These are phyloP conservation scores for Sclerotinia spermophila DNA, from an alignment of 2,329 filamentous ascomycete species.

Conservation along the genomic window DNA sequence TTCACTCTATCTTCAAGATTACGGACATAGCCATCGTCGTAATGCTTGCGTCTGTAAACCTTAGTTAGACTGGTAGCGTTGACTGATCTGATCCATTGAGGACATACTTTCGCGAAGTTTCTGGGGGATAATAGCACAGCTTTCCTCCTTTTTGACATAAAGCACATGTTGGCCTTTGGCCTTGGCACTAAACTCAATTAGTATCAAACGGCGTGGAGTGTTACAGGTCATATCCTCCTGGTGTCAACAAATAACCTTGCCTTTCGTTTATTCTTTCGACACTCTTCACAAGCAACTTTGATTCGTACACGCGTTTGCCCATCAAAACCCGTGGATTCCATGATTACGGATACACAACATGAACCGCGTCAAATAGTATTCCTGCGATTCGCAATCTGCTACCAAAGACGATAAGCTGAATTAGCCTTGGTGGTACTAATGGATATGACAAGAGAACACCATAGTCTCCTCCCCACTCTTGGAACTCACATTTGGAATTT, in stretches of 20 bases:
- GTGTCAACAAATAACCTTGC: background rate
- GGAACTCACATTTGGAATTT: background rate
- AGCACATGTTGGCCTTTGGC: background rate
- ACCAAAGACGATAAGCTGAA: background rate
- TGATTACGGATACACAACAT: background rate
- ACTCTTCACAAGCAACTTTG: conserved; percentile 5
- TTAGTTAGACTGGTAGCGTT: background rate
- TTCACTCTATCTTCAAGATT: conserved; percentile 1
- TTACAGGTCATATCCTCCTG: background rate
- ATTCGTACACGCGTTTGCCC: background rate
- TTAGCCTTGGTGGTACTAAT: background rate
- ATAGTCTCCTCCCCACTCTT: background rate
- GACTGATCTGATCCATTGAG: background rate
- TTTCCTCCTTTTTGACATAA: background rate
- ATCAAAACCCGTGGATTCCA: background rate
- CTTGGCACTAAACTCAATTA: background rate
- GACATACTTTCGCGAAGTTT: conserved; percentile 8
- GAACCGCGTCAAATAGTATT: background rate
- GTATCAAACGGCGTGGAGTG: background rate
- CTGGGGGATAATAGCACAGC: background rate
- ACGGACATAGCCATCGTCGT: background rate
- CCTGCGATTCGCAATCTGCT: background rate
- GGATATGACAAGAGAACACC: background rate
- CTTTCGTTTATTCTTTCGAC: conserved; percentile 3
- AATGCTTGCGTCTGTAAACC: background rate